Evolutionary conservation across 768 basidiomycete species (phyloP).

Genomic region (Daedaleopsis sinensis): DNA sequence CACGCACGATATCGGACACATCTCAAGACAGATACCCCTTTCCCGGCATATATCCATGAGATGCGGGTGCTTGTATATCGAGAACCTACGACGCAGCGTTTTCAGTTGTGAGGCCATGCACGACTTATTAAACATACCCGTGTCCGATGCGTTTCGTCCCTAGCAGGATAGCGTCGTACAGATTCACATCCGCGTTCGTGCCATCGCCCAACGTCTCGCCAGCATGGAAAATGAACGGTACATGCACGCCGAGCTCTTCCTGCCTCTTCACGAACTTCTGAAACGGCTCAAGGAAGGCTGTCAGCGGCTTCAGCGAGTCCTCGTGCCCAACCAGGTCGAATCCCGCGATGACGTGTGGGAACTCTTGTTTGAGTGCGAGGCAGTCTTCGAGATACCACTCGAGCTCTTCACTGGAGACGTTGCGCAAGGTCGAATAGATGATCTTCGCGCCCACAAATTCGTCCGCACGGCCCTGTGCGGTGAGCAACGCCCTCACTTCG

Average conservation of each 20-base stretch:
- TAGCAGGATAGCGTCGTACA: slow-evolving; percentile 79
- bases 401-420: slow-evolving; percentile 57
- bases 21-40: slow-evolving; percentile 65
- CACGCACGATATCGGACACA: slow-evolving; percentile 81
- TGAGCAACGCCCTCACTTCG: slow-evolving; percentile 56
- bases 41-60: slow-evolving; percentile 70
- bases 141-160: slow-evolving; percentile 84
- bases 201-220: slow-evolving; percentile 85
- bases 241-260: slow-evolving; percentile 58
- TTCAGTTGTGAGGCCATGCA: background rate
- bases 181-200: slow-evolving; percentile 65
- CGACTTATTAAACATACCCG: slow-evolving; percentile 48
- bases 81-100: slow-evolving; percentile 50
- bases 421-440: slow-evolving; percentile 68
- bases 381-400: slow-evolving; percentile 74
- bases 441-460: slow-evolving; percentile 75
- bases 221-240: slow-evolving; percentile 81
- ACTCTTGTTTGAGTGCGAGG: slow-evolving; percentile 69
- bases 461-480: slow-evolving; percentile 52
- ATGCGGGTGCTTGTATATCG: slow-evolving; percentile 76
- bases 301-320: slow-evolving; percentile 59
- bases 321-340: slow-evolving; percentile 86
- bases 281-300: slow-evolving; percentile 63
- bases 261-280: slow-evolving; percentile 60
- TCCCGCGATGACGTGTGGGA: slow-evolving; percentile 73